A percentile compares a stretch with the other conserved stretches of the same genome.
These are phyloP conservation scores for Stereum hirsutum DNA, from an alignment of 1,284 basidiomycete genomes.

Conservation along the genomic window DNA sequence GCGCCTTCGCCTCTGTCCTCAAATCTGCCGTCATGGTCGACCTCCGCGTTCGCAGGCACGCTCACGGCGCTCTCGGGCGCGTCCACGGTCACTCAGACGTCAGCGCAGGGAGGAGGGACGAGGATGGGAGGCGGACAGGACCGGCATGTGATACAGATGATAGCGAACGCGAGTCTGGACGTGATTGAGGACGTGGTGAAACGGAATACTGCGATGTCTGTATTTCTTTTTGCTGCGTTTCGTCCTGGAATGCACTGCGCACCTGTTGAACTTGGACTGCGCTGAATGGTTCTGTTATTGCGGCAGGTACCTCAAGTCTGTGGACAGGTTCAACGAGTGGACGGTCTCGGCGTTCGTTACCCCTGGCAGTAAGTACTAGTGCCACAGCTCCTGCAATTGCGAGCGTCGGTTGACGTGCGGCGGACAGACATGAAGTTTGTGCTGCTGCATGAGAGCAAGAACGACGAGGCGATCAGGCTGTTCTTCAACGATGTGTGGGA, in stretches of 20 bases:
- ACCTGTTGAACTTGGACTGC: background rate
- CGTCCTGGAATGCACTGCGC: background rate
- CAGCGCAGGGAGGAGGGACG: slow-evolving; percentile 48
- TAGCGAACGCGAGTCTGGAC: slow-evolving; percentile 89
- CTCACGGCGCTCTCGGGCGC: slow-evolving; percentile 76
- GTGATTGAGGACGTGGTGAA: slow-evolving; percentile 87
- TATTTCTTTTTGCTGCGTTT: slow-evolving; percentile 8
- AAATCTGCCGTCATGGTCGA: slow-evolving; percentile 79
- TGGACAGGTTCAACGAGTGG: slow-evolving; percentile 98
- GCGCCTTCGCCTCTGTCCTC: slow-evolving; percentile 60
- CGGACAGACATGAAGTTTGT: slow-evolving; percentile 81
- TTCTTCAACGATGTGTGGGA: slow-evolving; percentile 96
- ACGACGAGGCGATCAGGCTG: slow-evolving; percentile 87
- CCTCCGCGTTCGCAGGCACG: slow-evolving; percentile 81
- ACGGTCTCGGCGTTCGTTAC: slow-evolving; percentile 91
- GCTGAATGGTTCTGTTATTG: background rate
- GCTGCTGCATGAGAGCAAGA: slow-evolving; percentile 86
- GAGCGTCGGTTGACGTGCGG: no score
- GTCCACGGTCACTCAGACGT: slow-evolving; percentile 56
- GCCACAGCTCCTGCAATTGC: no score
- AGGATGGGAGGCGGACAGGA: slow-evolving; percentile 70
- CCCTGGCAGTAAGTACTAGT: slow-evolving; percentile 77
- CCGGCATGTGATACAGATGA: slow-evolving; percentile 93
- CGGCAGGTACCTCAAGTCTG: slow-evolving; percentile 85
- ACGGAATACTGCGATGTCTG: slow-evolving; percentile 80